Base-by-base conservation (phyloP, 106 monocot species). In the Dioscorea zingiberensis region DNA sequence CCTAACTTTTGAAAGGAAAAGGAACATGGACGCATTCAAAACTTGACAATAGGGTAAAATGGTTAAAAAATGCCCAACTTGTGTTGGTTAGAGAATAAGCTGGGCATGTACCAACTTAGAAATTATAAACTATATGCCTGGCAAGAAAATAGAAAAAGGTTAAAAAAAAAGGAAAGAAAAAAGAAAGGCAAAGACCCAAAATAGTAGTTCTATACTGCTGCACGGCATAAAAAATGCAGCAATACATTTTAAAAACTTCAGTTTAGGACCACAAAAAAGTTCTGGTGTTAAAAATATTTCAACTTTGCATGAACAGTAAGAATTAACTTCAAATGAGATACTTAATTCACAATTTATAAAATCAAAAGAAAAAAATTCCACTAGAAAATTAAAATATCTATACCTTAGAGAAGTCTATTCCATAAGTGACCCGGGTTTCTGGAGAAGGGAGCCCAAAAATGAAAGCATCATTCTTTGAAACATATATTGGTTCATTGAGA, bases 381-480 rank as follows among this genome's bases (percentile, higher is more conserved):
- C 27, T 47, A 55, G 29, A 21, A 21, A 7, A 38, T 55, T 24
- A 22, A 21, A 11, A 58, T 25, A 64, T 44, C 11, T 0, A 38
- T 75, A 89, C 98, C 81, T 87, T 68, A 22, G 93, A 71, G 72
- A 98, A 98, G 65, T 93, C 71, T 59, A 98, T 98, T 55, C 93
- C 98, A 71, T 63, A 98, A 12, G 86, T 86, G 47, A 98, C 73
- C 30, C 68, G 81, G 65, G 55, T 56, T 60, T 85, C 70, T 21
- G 71, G 66, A 78, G 81, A 82, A 78, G 98, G 93, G n/a, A 89
- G 78, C 2, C 93, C 98, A 71, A 76, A 73, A 30, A 98, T 63
- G 15, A 93, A 93, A 59, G 93, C 77, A 76, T 84, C 92, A 51
- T 69, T 30, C 65, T 47, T 84, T 69, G 58, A 68, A 25, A 87